phyloP scores from a whole-genome alignment of 2,329 filamentous ascomycete genomes.

The Malbranchea zuffiana region DNA sequence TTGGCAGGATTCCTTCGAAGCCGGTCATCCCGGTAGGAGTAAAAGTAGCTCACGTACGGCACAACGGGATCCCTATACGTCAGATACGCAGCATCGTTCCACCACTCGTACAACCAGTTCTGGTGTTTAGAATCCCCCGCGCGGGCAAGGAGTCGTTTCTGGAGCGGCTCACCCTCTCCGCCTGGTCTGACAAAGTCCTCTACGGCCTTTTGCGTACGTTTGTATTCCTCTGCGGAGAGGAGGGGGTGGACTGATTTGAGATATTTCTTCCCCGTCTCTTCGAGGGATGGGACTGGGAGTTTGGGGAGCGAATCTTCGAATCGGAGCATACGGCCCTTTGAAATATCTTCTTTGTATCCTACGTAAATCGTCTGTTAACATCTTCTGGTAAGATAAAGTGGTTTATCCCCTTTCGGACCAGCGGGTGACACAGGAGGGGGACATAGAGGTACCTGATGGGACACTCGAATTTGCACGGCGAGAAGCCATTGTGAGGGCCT shows the following conservation, averaged over 20 bases:
- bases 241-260: slow-evolving; percentile 57
- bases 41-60: slow-evolving; percentile 98
- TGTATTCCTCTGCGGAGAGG: slow-evolving; percentile 48
- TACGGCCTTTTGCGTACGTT: slow-evolving; percentile 64
- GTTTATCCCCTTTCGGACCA: background rate
- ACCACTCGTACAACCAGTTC: slow-evolving; percentile 98
- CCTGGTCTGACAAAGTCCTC: slow-evolving; percentile 82
- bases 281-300: slow-evolving; percentile 52
- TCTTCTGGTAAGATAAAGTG: background rate
- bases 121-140: slow-evolving; percentile 68
- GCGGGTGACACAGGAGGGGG: background rate
- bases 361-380: slow-evolving; percentile 8
- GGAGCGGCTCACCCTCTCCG: slow-evolving; percentile 68
- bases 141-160: slow-evolving; percentile 73
- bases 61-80: slow-evolving; percentile 89
- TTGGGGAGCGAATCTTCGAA: slow-evolving; percentile 55
- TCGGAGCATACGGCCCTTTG: slow-evolving; percentile 54
- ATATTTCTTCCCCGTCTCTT: slow-evolving; percentile 54
- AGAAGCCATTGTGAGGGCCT: slow-evolving; percentile 33
- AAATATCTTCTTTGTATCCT: slow-evolving; percentile 55
- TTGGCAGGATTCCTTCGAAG: slow-evolving; percentile 77
- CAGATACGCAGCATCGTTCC: slow-evolving; percentile 91
- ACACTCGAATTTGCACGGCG: slow-evolving; percentile 30
- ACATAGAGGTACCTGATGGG: slow-evolving; percentile 32
- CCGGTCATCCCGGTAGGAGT: slow-evolving; percentile 91